phyloP scores from a whole-genome alignment of 768 basidiomycete species.

The Pluteus cervinus region DNA sequence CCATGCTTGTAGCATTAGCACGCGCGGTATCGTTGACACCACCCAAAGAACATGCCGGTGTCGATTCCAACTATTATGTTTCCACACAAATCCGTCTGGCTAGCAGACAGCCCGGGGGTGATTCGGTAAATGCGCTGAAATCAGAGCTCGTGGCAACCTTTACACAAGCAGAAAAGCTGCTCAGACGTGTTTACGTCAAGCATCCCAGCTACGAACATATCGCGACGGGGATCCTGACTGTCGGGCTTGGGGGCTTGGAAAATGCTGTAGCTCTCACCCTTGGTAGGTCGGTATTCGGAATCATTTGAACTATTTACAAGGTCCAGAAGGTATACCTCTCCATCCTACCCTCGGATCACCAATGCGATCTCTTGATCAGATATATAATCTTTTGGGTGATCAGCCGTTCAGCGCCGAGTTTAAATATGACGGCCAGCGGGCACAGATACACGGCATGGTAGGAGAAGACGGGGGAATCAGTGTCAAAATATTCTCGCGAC shows the following conservation, averaged over 20 bases:
- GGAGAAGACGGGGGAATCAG: conserved; percentile 20
- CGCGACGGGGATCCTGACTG: conserved; percentile 49
- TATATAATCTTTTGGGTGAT: conserved; percentile 65
- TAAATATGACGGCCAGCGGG: conserved; percentile 87
- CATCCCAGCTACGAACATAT: conserved; percentile 78
- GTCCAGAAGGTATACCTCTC: conserved; percentile 61
- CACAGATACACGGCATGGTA: conserved; percentile 63
- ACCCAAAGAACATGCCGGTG: too few relatives aligned
- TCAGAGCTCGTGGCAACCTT: conserved; percentile 38
- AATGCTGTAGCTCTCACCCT: conserved; percentile 60
- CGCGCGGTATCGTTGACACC: conserved; percentile 67
- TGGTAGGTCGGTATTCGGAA: conserved; percentile 38
- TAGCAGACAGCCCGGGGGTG: conserved; percentile 13
- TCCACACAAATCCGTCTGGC: conserved; percentile 20
- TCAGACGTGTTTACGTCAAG: conserved; percentile 70
- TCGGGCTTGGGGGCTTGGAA: conserved; percentile 54
- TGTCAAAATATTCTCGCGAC: conserved; percentile 78
- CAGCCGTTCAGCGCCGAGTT: conserved; percentile 80
- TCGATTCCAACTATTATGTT: too few relatives aligned
- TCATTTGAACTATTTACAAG: neutral
- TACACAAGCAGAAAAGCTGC: conserved; percentile 50
- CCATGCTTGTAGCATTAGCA: conserved; percentile 75
- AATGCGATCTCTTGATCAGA: conserved; percentile 74
- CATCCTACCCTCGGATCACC: conserved; percentile 86
- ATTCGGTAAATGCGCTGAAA: conserved; percentile 20